Conservation (phyloP, 2,329 filamentous ascomycete species). For the Aschersonia sp. region DNA sequence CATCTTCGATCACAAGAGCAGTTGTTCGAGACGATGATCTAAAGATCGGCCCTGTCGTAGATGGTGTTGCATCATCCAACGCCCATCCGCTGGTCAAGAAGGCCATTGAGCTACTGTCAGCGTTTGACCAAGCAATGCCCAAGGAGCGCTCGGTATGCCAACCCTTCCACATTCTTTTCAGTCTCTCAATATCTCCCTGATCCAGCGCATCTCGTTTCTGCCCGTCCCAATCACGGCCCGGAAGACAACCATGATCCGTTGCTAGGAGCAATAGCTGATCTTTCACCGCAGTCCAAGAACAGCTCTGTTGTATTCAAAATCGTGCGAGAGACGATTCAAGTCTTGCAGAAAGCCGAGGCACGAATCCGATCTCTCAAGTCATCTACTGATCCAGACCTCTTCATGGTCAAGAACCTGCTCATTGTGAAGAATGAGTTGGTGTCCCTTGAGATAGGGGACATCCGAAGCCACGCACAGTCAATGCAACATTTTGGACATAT, state of each 20-base stretch:
- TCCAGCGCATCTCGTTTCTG: too few species aligned
- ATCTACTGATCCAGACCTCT: conserved; percentile 66
- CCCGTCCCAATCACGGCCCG: too few species aligned
- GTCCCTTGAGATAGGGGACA: conserved; percentile 78
- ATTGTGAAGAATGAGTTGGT: conserved; percentile 93
- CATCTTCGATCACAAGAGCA: conserved; percentile 37
- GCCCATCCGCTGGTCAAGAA: conserved; percentile 43
- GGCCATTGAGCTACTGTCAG: conserved; percentile 41
- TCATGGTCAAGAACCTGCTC: conserved; percentile 88
- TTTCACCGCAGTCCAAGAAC: conserved; percentile 22
- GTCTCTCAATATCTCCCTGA: too few species aligned
- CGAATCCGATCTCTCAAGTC: conserved; percentile 49
- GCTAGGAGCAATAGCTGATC: neutral
- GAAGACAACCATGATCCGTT: too few species aligned
- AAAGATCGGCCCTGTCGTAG: conserved; percentile 33
- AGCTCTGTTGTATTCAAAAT: conserved; percentile 51
- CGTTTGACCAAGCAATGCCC: conserved; percentile 52
- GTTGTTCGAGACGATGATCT: conserved; percentile 30
- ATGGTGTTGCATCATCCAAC: conserved; percentile 38
- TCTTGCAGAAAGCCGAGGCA: conserved; percentile 62
- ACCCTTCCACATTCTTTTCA: too few species aligned
- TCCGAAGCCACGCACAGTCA: conserved; percentile 30
- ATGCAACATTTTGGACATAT: conserved; percentile 52
- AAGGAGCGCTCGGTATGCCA: conserved; percentile 41
- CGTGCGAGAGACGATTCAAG: conserved; percentile 77